These are phyloP conservation scores for Myotisia sp. DNA, from an alignment of 2,329 filamentous ascomycete species.

Conservation along the genomic window DNA sequence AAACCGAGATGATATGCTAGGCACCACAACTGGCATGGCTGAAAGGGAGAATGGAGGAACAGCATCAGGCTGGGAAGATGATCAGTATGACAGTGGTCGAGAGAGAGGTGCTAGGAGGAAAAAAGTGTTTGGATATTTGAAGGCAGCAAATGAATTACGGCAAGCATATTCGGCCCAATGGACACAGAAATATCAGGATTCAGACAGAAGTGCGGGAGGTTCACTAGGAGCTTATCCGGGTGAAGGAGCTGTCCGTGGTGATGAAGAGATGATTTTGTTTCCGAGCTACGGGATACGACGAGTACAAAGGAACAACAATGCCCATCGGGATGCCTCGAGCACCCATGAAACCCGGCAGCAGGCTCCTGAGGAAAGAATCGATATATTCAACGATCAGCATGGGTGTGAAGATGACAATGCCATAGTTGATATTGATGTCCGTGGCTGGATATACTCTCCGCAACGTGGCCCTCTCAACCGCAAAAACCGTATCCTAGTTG, in stretches of 20 bases:
- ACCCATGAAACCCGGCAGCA: constrained; percentile 22
- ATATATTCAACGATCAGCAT: constrained; percentile 67
- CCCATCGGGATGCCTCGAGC: constrained; percentile 10
- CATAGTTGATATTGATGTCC: constrained; percentile 82
- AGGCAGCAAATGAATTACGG: constrained; percentile 56
- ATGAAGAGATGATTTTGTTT: constrained; percentile 89
- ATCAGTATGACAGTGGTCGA: constrained; percentile 24
- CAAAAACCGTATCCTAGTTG: constrained; percentile 74
- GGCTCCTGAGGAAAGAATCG: constrained; percentile 50
- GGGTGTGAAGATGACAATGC: constrained; percentile 67
- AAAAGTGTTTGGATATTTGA: constrained; percentile 61
- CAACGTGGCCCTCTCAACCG: constrained; percentile 71
- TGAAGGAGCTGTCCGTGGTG: constrained; percentile 61
- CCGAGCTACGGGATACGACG: constrained; percentile 80
- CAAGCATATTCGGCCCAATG: constrained; percentile 50
- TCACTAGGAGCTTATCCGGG: constrained; percentile 71
- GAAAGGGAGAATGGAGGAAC: constrained; percentile 13
- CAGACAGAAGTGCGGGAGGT: constrained; percentile 32
- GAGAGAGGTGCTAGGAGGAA: constrained; percentile 59
- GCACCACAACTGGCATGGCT: constrained; percentile 1
- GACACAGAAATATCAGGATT: constrained; percentile 33
- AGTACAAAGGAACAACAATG: constrained; percentile 33
- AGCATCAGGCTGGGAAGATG: constrained; percentile 16
- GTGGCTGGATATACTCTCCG: constrained; percentile 88
- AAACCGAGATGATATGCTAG: not conserved